Conservation (phyloP, 192 early-diverging fungal genomes). For the Allomyces arbusculus region DNA sequence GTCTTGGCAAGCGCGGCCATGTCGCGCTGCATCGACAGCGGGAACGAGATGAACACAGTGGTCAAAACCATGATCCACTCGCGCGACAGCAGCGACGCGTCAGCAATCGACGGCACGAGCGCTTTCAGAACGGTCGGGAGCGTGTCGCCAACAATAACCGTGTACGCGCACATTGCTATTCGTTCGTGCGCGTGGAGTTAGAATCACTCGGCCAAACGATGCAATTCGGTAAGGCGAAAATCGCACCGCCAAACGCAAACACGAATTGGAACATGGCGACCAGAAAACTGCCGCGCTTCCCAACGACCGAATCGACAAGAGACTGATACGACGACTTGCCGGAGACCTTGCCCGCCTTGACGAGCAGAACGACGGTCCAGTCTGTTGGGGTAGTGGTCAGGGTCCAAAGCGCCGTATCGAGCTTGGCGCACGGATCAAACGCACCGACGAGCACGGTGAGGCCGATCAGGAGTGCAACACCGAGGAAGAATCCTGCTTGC, state of each 20-base stretch:
- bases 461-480: neutral
- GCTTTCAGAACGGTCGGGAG: slow-evolving; percentile 61
- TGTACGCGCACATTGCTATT: slow-evolving; percentile 40
- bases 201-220: neutral
- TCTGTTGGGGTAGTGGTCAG: neutral
- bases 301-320: neutral
- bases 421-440: neutral
- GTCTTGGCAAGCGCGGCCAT: slow-evolving; percentile 76
- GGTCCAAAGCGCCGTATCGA: neutral
- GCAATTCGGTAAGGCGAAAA: slow-evolving; percentile 11
- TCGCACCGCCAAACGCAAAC: slow-evolving; percentile 79
- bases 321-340: neutral
- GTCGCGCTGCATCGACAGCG: slow-evolving; percentile 69
- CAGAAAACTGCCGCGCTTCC: neutral
- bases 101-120: slow-evolving; percentile 33
- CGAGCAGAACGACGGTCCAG: neutral
- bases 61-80: slow-evolving; percentile 54
- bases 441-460: neutral
- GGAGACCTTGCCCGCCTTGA: neutral
- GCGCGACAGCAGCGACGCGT: slow-evolving; percentile 37
- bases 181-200: neutral
- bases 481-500: neutral
- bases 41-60: slow-evolving; percentile 57
- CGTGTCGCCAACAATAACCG: slow-evolving; percentile 70
- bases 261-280: slow-evolving; percentile 81